Evolutionary conservation across 1,284 basidiomycete species (phyloP).

Genomic region (Ceratobasidium sp.): DNA sequence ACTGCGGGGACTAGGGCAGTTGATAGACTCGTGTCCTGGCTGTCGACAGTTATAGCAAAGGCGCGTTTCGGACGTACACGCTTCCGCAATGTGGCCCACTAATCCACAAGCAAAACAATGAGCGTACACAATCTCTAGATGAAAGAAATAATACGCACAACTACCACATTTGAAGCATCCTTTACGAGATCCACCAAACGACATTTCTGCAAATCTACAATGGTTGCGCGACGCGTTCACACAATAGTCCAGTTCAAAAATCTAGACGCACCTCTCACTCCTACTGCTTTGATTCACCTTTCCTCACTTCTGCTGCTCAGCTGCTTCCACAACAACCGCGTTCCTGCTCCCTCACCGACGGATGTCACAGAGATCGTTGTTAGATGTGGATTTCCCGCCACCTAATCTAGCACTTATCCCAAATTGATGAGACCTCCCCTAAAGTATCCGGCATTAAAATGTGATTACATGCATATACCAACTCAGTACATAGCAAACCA

Average conservation of each 20-base stretch:
- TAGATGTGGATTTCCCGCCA: background rate
- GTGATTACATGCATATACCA: no score
- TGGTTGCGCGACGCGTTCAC: background rate
- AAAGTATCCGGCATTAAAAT: background rate
- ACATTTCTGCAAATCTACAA: conserved; percentile 22
- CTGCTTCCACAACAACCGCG: conserved; percentile 35
- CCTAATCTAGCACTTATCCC: background rate
- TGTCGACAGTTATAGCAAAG: conserved; percentile 93
- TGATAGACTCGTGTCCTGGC: conserved; percentile 88
- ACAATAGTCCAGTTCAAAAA: conserved; percentile 1
- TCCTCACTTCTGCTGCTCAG: conserved; percentile 32
- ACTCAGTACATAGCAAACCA: no score
- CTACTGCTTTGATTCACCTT: conserved; percentile 5
- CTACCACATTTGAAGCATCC: conserved; percentile 75
- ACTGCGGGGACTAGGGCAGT: conserved; percentile 83
- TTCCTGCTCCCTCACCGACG: conserved; percentile 36
- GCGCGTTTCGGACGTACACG: conserved; percentile 84
- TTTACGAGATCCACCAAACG: conserved; percentile 56
- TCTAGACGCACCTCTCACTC: background rate
- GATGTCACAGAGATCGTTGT: conserved; percentile 40
- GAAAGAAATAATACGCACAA: conserved; percentile 39
- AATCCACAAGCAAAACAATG: conserved; percentile 45
- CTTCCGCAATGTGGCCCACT: conserved; percentile 93
- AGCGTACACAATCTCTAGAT: conserved; percentile 44
- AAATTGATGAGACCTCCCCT: background rate